Evolutionary conservation across 2,329 filamentous ascomycete genomes (phyloP).

Genomic region (Venturia pyrina): DNA sequence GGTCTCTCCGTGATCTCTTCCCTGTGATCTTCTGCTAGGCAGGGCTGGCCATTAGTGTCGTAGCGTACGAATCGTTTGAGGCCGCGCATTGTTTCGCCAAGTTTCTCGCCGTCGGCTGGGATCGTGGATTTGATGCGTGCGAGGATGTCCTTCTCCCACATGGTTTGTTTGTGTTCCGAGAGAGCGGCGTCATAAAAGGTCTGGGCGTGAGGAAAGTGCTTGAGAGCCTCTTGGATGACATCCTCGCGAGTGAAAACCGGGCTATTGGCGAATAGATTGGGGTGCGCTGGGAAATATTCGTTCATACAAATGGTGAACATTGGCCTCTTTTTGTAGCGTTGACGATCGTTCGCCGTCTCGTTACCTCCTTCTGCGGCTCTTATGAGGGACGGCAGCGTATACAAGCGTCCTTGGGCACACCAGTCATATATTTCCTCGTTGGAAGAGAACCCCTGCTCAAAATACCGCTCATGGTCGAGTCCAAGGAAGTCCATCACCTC

Average conservation of each 20-base stretch:
- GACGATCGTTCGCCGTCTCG: slow-evolving; percentile 44
- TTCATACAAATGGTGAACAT: slow-evolving; percentile 53
- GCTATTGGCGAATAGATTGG: slow-evolving; percentile 24
- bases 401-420: slow-evolving; percentile 46
- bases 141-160: slow-evolving; percentile 31
- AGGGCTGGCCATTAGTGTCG: slow-evolving; percentile 16
- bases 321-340: slow-evolving; percentile 44
- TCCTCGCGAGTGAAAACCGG: slow-evolving; percentile 27
- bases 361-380: slow-evolving; percentile 18
- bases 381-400: slow-evolving; percentile 22
- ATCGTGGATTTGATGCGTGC: slow-evolving; percentile 32
- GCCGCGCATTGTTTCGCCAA: slow-evolving; percentile 20
- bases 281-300: slow-evolving; percentile 49
- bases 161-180: slow-evolving; percentile 26
- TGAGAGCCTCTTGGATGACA: slow-evolving; percentile 34
- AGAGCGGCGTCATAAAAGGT: not conserved
- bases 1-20: slow-evolving; percentile 15
- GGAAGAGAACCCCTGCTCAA: slow-evolving; percentile 41
- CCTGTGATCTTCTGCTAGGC: slow-evolving; percentile 16
- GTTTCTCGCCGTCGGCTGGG: slow-evolving; percentile 18
- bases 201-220: not conserved
- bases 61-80: slow-evolving; percentile 27
- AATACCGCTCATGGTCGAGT: slow-evolving; percentile 42
- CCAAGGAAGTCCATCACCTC: slow-evolving; percentile 54
- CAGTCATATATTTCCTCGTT: slow-evolving; percentile 53